Evolutionary conservation across 2,329 filamentous ascomycete species (phyloP), one percentile per base, ranked within the genome.

Genomic region (Lachnellula subtilissima): DNA sequence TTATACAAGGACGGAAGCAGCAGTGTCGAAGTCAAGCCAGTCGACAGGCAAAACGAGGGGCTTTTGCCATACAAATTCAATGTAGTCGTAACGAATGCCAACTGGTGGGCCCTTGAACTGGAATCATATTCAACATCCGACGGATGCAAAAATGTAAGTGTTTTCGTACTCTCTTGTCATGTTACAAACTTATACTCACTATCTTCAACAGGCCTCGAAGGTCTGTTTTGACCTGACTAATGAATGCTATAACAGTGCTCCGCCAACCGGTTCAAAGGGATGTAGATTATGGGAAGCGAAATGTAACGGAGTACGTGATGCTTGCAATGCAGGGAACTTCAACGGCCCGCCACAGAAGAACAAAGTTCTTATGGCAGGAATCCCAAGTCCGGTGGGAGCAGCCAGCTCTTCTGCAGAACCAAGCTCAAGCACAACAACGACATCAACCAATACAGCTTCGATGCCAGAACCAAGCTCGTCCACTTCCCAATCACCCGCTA

Each of bases 71-170:
- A 65, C 1, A 72, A 76, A 0, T 53, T 65, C 1, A 72, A 76
- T 63, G 87, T 83, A 66, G 73, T 88, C 39, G 66, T 85, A 57
- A 82, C 83, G 66, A 89, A 88, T 67, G 86, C 75, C 56, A 89
- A 91, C 73, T 91, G 86, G 87, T 88, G 85, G 71, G 86, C 79
- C 51, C 74, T 78, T 57, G 79, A 88, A 65, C 76, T 89, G 1
- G 69, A 79, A 0, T 64, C 71, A 8, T 89, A 87, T 72, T 73
- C 72, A 4, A 73, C 74, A 46, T 76, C 84, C 66, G 67, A 67
- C 1, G 78, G 78, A 14, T 90, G 87, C 75, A 89, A 83, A 82
- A 75, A 61, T 52, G 73, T 74, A 67, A 61, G 69, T 67, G 15
- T 15, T 17, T 12, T 3, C 28, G 28, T 32, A 32, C 28, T 42